Base-by-base conservation (phyloP, 768 basidiomycete genomes). In the Pisolithus albus region DNA sequence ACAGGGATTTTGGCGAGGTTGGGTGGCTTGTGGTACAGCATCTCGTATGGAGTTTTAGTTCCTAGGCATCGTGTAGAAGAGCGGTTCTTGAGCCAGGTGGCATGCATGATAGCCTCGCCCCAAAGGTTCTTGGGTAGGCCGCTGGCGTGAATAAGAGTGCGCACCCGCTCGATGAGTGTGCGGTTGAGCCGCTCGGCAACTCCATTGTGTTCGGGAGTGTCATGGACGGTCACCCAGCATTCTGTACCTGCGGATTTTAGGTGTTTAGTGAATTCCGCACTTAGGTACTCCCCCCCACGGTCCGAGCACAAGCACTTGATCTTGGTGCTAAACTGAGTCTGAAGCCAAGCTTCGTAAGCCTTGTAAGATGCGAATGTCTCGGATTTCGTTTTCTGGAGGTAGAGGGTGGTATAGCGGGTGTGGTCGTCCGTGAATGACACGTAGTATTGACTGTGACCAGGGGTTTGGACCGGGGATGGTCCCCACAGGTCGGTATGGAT, bases 171-270 rank as follows among this genome's bases (percentile, higher is more conserved):
- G 5, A 47, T 15, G 6, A 47, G 18, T 23, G 23, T 34, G 7
- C 18, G 7, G 34, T 47, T 47, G 8, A 47, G 46, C n/a, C 32
- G 4, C 13, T 47, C 46, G 2, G 75, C 69, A 11, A 77, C 55
- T 0, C 77, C 73, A 50, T 78, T 79, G 38, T 77, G 65, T 47
- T 72, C 60, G 0, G 71, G 75, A 0, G 71, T 74, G 52, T 79
- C 65, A 18, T 74, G 72, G 0, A 70, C 60, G 1, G 72, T 77
- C 1, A 70, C 57, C 43, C 71, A 68, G 7, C 65, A 63, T 1
- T 66, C 46, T 16, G 46, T 34, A 4, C 34, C 46, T 21, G 13
- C 21, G 9, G 13, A 28, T 5, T 32, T 28, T 7, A 45, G 15
- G 26, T 45, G 11, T 3, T 36, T 36, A 4, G 46, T 7, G 16